Evolutionary conservation across 495 filamentous ascomycete genomes (phyloP).

Genomic region (Daldinia vernicosa): DNA sequence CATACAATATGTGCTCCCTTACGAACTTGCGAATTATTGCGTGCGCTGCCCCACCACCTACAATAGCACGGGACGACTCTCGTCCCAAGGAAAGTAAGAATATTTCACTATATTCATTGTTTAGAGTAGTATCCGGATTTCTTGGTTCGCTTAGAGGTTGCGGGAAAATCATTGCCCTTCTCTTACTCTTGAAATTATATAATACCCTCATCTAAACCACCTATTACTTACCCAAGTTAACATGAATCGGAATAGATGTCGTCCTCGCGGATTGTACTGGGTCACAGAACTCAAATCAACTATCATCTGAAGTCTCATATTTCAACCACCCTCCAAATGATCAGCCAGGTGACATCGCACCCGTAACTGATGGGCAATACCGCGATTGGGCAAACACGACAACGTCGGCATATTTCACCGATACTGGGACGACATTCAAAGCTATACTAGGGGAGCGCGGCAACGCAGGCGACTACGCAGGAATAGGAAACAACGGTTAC

Average conservation of each 20-base stretch:
- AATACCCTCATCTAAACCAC: not conserved
- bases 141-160: not conserved
- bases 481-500: constrained; percentile 51
- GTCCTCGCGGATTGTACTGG: constrained; percentile 30
- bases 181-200: not conserved
- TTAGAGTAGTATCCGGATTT: too few relatives aligned
- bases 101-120: not conserved
- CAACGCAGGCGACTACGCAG: constrained; percentile 46
- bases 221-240: constrained; percentile 12
- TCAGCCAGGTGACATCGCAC: constrained; percentile 46
- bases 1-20: constrained; percentile 1
- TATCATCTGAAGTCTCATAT: constrained; percentile 53
- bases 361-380: constrained; percentile 45
- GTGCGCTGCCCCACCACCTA: constrained; percentile 2
- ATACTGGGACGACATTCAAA: constrained; percentile 47
- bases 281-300: constrained; percentile 11
- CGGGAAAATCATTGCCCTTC: not conserved
- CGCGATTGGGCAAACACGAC: constrained; percentile 49
- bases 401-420: constrained; percentile 47
- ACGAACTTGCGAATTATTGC: not conserved
- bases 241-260: constrained; percentile 23
- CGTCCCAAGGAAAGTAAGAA: constrained; percentile 6
- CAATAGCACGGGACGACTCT: not conserved
- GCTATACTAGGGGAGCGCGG: constrained; percentile 46
- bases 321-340: constrained; percentile 35